Evolutionary conservation across 2,329 filamentous ascomycete genomes (phyloP).

Genomic region (Trichoderma sp.): DNA sequence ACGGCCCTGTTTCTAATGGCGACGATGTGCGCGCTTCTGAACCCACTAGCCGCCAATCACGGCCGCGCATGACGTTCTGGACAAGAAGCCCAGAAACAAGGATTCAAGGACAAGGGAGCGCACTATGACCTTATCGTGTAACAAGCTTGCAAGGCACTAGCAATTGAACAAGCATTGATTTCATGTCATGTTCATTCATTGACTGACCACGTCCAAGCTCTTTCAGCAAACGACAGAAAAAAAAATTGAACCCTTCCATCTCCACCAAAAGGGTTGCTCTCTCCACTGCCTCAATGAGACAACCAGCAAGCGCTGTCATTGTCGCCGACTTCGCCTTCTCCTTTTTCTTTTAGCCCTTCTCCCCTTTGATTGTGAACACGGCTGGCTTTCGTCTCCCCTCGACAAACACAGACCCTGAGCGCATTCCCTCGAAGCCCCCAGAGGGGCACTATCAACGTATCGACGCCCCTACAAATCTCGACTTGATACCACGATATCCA

Average conservation of each 20-base stretch:
- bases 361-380: conserved; percentile 1
- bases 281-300: conserved; percentile 15
- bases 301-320: neutral
- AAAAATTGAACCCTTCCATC: neutral
- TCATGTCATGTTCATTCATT: neutral
- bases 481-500: neutral
- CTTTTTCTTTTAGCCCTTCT: neutral
- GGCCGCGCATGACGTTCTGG: conserved; percentile 4
- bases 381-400: neutral
- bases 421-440: neutral
- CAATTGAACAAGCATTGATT: neutral
- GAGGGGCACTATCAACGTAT: neutral
- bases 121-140: neutral
- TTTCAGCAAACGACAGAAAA: neutral
- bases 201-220: neutral
- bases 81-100: neutral
- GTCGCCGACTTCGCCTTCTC: conserved; percentile 7
- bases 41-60: conserved; percentile 8
- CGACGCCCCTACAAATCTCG: neutral
- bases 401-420: neutral
- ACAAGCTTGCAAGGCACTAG: neutral
- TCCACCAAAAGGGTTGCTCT: conserved; percentile 10
- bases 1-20: neutral
- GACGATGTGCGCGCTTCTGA: conserved; percentile 4
- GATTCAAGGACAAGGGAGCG: neutral